Base-by-base conservation (phyloP, 495 filamentous ascomycete species). In the Penicillium goetzii region DNA sequence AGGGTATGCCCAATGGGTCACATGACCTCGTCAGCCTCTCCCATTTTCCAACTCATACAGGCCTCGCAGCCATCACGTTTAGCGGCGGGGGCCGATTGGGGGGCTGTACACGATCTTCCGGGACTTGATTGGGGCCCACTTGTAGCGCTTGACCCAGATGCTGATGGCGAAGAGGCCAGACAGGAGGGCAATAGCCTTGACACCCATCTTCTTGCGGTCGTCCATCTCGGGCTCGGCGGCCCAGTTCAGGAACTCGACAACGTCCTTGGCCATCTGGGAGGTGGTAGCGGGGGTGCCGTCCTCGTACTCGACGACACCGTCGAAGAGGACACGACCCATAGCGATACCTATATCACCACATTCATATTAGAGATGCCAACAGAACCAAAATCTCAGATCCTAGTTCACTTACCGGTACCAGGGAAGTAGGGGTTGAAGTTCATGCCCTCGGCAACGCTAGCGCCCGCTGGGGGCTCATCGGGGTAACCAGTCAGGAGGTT, bases 351-450 rank as follows among this genome's bases (percentile, higher is more conserved):
- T 19, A 33, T n/a, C 11, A 50, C 60, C 11, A 28, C 15, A 30
- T 30, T n/a, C 4, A 30, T 28, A 68, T 71, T 61, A 72, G 63
- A 54, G 40, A 36, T 28, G 36, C 54, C 15, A 45, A 14, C 23
- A 25, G 11, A 3, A 26, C 36, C 25, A 61, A 50, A 36, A 50
- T 38, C 28, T 25, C 30, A 25, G n/a, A 40, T 41, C 15, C 56
- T 41, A 11, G 1, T 61, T 61, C 53, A 72, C 79, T 51, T 80
- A 85, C 86, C 95, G 65, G 95, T 98, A 69, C 96, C 96, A 56
- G 95, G 95, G 88, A 99, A 99, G 84, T 97, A 99, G 30, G 95
- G 95, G 87, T 99, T 99, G 87, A 99, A 99, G 86, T 98, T 96
- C 75, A 99, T 87, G 65, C 95, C 95, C 61, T 88, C 85, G 61